Evolutionary conservation across 2,329 filamentous ascomycete genomes (phyloP).

Genomic region (Rugonectria rugulosa): DNA sequence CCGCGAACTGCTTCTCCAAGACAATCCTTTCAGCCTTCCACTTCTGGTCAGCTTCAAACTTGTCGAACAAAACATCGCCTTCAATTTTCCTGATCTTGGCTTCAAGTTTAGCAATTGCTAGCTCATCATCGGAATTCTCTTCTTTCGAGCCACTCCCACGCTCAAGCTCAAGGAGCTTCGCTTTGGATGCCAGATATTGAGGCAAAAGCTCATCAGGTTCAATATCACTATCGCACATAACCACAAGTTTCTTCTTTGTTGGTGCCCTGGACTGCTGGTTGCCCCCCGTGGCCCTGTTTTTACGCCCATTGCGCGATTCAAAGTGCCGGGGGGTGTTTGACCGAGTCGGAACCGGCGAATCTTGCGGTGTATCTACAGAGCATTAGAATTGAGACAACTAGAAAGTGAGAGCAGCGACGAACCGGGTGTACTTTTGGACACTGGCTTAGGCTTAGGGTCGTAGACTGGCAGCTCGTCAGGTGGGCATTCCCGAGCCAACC

Average conservation of each 20-base stretch:
- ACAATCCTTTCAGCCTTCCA: conserved; percentile 68
- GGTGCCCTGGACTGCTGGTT: conserved; percentile 32
- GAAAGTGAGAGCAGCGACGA: not conserved
- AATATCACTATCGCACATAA: conserved; percentile 72
- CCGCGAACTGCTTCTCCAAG: conserved; percentile 68
- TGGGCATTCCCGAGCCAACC: conserved; percentile 81
- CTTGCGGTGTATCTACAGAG: conserved; percentile 54
- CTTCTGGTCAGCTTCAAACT: conserved; percentile 66
- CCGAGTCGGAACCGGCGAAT: conserved; percentile 59
- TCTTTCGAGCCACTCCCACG: conserved; percentile 43
- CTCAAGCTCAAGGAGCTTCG: conserved; percentile 69
- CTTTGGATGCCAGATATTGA: conserved; percentile 78
- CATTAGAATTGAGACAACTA: conserved; percentile 15
- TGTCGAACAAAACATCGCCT: conserved; percentile 79
- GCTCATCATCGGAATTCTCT: conserved; percentile 41
- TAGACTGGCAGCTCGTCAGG: conserved; percentile 76
- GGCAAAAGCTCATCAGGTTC: conserved; percentile 79
- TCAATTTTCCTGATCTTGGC: conserved; percentile 81
- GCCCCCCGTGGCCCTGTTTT: conserved; percentile 45
- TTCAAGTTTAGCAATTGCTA: conserved; percentile 70
- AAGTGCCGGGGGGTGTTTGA: conserved; percentile 56
- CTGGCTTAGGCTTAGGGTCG: conserved; percentile 52
- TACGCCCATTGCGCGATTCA: conserved; percentile 36
- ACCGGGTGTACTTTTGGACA: conserved; percentile 48
- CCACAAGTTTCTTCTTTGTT: conserved; percentile 51